These are phyloP conservation scores for Yarrowia deformans DNA, from an alignment of 805 yeast species.

Conservation along the genomic window DNA sequence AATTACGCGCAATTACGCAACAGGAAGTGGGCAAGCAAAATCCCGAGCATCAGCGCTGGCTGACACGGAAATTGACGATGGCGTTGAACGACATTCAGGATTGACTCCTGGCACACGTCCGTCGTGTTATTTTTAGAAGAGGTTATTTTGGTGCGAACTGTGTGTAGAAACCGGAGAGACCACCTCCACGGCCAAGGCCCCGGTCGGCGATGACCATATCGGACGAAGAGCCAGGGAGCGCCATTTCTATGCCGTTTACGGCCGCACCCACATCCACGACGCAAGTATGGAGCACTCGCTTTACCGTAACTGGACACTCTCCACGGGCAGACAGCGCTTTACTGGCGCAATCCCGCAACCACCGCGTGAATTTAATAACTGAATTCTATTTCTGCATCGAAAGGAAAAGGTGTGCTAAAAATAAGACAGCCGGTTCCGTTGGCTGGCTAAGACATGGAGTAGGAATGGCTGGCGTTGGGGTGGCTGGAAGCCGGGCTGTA, in stretches of 20 bases:
- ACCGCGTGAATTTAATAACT: constrained; percentile 15
- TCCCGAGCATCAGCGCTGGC: too few relatives aligned
- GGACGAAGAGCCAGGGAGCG: constrained; percentile 8
- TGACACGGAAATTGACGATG: background rate
- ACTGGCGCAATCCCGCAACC: constrained; percentile 16
- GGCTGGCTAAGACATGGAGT: constrained; percentile 30
- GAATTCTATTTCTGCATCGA: background rate
- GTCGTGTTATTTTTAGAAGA: constrained; percentile 16
- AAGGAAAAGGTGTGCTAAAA: constrained; percentile 5
- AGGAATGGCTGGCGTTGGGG: constrained; percentile 1
- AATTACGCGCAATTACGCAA: background rate
- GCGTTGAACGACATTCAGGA: background rate
- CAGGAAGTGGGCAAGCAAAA: background rate
- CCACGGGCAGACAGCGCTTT: background rate
- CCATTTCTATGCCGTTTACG: constrained; percentile 17
- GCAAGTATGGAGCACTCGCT: background rate
- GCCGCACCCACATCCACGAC: background rate
- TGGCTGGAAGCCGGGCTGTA: background rate
- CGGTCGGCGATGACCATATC: background rate
- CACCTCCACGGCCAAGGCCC: background rate
- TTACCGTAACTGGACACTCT: constrained; percentile 6
- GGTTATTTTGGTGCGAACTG: constrained; percentile 7
- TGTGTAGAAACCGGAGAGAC: background rate
- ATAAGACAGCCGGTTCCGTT: constrained; percentile 7
- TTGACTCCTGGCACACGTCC: constrained; percentile 6